phyloP scores from a whole-genome alignment of 2,329 filamentous ascomycete genomes.

The Dactylellina parvicollis region DNA sequence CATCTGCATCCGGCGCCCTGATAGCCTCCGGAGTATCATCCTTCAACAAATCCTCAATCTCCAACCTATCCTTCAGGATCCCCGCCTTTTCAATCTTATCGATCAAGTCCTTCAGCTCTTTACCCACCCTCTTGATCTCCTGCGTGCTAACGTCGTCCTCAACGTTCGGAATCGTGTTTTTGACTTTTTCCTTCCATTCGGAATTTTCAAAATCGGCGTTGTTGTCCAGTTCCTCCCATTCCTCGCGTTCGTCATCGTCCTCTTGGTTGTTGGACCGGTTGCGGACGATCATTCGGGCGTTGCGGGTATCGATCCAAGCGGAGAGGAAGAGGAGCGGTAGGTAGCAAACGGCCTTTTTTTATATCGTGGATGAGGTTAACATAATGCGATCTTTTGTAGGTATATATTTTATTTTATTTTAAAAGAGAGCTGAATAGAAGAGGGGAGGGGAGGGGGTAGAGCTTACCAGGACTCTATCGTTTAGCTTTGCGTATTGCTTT shows the following conservation, averaged over 20 bases:
- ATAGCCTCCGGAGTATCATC: slow-evolving; percentile 40
- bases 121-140: slow-evolving; percentile 73
- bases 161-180: slow-evolving; percentile 80
- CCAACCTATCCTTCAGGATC: slow-evolving; percentile 21
- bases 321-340: slow-evolving; percentile 44
- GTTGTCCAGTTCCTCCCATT: slow-evolving; percentile 85
- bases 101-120: slow-evolving; percentile 65
- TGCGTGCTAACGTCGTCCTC: slow-evolving; percentile 79
- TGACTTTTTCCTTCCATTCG: slow-evolving; percentile 84
- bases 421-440: too few relatives aligned
- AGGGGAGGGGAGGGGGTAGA: background rate
- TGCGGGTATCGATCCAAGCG: slow-evolving; percentile 56
- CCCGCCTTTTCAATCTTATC: slow-evolving; percentile 58
- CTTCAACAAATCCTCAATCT: slow-evolving; percentile 29
- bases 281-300: slow-evolving; percentile 72
- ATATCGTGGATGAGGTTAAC: background rate
- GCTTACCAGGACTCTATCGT: slow-evolving; percentile 82
- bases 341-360: slow-evolving; percentile 29
- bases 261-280: slow-evolving; percentile 84
- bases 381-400: too few relatives aligned
- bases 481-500: slow-evolving; percentile 77
- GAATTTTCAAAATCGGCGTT: slow-evolving; percentile 82
- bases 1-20: slow-evolving; percentile 32
- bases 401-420: too few relatives aligned
- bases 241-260: slow-evolving; percentile 87